These are phyloP conservation scores for Protea cynaroides DNA, from an alignment of 164 flowering plant genomes.

Conservation along the genomic window DNA sequence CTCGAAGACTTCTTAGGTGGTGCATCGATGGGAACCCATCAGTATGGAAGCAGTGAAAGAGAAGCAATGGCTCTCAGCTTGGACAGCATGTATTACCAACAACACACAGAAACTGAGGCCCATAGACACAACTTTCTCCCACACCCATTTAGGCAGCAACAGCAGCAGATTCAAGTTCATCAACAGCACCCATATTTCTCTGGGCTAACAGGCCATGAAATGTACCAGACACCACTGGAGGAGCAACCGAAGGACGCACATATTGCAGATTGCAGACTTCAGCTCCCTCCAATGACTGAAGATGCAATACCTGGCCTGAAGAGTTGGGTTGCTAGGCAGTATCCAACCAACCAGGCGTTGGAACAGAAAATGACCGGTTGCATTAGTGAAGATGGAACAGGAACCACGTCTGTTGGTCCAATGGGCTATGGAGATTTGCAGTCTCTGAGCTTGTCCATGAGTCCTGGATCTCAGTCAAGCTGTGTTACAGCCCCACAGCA, in stretches of 20 bases:
- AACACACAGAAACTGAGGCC: conserved; percentile 20
- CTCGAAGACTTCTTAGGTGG: conserved; percentile 63
- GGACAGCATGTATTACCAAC: conserved; percentile 47
- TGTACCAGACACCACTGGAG: conserved; percentile 18
- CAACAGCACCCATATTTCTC: conserved; percentile 30
- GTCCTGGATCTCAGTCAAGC: conserved; percentile 82
- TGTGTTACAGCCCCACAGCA: conserved; percentile 47
- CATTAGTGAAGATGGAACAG: conserved; percentile 33
- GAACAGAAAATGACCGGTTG: conserved; percentile 30
- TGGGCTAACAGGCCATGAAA: conserved; percentile 27
- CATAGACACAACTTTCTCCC: conserved; percentile 25
- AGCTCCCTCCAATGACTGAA: conserved; percentile 28
- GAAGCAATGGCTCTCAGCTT: conserved; percentile 54
- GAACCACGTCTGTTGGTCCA: conserved; percentile 25
- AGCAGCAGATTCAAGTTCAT: conserved; percentile 25
- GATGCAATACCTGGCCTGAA: conserved; percentile 33
- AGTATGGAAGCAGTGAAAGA: conserved; percentile 34
- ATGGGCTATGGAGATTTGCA: conserved; percentile 59
- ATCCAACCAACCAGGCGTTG: conserved; percentile 19
- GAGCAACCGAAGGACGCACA: conserved; percentile 24
- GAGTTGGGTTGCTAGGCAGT: conserved; percentile 41
- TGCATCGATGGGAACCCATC: conserved; percentile 46
- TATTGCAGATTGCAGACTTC: conserved; percentile 23
- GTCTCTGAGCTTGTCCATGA: conserved; percentile 76
- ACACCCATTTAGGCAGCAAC: conserved; percentile 25